phyloP scores from a whole-genome alignment of 768 basidiomycete genomes.

The Naematelia aurantialba region DNA sequence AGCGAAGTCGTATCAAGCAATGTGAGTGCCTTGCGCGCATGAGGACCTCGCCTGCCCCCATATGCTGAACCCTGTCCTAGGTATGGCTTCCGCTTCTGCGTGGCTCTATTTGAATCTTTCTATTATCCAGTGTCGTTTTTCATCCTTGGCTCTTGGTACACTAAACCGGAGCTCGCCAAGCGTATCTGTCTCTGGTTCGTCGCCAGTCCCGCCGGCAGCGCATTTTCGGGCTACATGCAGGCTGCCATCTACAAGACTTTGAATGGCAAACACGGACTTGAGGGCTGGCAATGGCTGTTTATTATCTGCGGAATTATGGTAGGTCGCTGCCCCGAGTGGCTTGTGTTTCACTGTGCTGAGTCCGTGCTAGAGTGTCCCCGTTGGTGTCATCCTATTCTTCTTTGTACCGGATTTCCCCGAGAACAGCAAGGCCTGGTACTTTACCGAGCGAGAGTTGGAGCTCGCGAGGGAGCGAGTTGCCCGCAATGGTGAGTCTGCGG shows the following conservation, averaged over 20 bases:
- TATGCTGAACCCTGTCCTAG: slow-evolving; percentile 5
- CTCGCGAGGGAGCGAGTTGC: slow-evolving; percentile 19
- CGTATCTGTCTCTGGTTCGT: slow-evolving; percentile 24
- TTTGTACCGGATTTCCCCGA: slow-evolving; percentile 29
- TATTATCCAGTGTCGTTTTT: slow-evolving; percentile 23
- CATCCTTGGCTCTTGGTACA: slow-evolving; percentile 27
- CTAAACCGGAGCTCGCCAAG: slow-evolving; percentile 23
- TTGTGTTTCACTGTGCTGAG: neutral
- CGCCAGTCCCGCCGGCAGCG: slow-evolving; percentile 11
- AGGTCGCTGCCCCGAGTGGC: neutral
- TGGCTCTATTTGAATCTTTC: slow-evolving; percentile 22
- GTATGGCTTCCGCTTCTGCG: slow-evolving; percentile 22
- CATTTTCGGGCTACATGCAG: slow-evolving; percentile 24
- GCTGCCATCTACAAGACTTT: slow-evolving; percentile 25
- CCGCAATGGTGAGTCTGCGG: slow-evolving; percentile 9
- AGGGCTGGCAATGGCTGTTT: slow-evolving; percentile 34
- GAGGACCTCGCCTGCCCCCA: too few relatives aligned
- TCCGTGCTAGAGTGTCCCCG: slow-evolving; percentile 10
- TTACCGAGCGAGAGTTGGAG: slow-evolving; percentile 23
- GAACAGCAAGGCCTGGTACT: slow-evolving; percentile 20
- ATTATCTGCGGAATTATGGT: slow-evolving; percentile 21
- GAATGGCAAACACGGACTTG: slow-evolving; percentile 18
- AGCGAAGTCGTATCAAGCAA: slow-evolving; percentile 15
- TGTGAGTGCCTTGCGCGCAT: too few relatives aligned
- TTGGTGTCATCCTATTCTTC: slow-evolving; percentile 19